phyloP scores from a whole-genome alignment of 495 filamentous ascomycete genomes.

The Xylaria venustula region DNA sequence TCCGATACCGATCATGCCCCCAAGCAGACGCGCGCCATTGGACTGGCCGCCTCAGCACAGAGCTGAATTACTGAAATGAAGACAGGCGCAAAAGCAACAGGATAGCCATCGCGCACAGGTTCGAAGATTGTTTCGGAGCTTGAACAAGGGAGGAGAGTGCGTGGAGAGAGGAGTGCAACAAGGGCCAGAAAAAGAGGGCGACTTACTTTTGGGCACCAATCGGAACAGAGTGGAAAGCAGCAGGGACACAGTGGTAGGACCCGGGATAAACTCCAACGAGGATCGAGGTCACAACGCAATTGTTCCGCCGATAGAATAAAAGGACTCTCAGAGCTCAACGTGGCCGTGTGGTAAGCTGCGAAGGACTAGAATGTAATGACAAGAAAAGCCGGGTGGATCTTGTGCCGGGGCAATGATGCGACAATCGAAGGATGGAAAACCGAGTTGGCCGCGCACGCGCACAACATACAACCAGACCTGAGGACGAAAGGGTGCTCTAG shows the following conservation, averaged over 20 bases:
- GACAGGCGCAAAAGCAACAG: neutral
- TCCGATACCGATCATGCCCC: slow-evolving; percentile 22
- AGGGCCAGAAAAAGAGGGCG: slow-evolving; percentile 13
- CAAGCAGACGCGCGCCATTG: slow-evolving; percentile 14
- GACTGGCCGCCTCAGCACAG: neutral
- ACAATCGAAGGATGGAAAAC: slow-evolving; percentile 28
- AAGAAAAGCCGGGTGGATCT: slow-evolving; percentile 33
- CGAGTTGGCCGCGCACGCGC: slow-evolving; percentile 32
- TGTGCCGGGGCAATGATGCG: slow-evolving; percentile 31
- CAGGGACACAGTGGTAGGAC: slow-evolving; percentile 28
- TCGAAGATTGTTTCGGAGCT: slow-evolving; percentile 8
- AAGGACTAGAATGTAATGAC: slow-evolving; percentile 34
- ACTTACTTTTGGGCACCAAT: slow-evolving; percentile 43
- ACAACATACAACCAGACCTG: slow-evolving; percentile 31
- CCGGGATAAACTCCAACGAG: slow-evolving; percentile 36
- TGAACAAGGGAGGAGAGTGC: slow-evolving; percentile 19
- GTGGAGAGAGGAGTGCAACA: neutral
- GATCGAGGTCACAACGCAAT: slow-evolving; percentile 31
- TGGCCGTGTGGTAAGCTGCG: slow-evolving; percentile 34
- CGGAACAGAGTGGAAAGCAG: slow-evolving; percentile 36
- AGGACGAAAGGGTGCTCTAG: slow-evolving; percentile 33
- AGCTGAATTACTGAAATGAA: slow-evolving; percentile 10
- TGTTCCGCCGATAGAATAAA: slow-evolving; percentile 31
- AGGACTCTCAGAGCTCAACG: slow-evolving; percentile 30
- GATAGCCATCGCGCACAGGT: neutral